A percentile compares a stretch with the other conserved stretches of the same genome.
These are phyloP conservation scores for Epichloe elymi DNA, from an alignment of 2,329 filamentous ascomycete genomes.

Conservation along the genomic window DNA sequence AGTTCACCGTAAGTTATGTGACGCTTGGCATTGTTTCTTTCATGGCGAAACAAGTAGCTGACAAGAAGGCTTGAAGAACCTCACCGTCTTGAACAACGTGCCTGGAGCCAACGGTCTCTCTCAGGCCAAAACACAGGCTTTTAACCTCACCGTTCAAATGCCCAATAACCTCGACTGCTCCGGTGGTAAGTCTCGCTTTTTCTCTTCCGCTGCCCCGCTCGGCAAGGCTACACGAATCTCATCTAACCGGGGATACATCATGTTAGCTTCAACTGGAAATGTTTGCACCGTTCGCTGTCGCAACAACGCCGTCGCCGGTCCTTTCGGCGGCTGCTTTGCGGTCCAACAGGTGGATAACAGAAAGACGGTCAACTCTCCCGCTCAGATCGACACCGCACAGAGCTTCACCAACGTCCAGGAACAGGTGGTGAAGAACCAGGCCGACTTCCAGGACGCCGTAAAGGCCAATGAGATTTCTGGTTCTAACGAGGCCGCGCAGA, in stretches of 20 bases:
- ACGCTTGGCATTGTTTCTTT: background rate
- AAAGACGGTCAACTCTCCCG: constrained; percentile 28
- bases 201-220: too few species aligned
- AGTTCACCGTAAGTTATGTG: constrained; percentile 3
- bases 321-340: constrained; percentile 45
- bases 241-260: too few species aligned
- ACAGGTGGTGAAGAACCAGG: constrained; percentile 37
- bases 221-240: too few species aligned
- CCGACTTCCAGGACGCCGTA: constrained; percentile 31
- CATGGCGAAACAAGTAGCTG: background rate
- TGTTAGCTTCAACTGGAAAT: constrained; percentile 38
- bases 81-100: constrained; percentile 45
- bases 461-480: constrained; percentile 30
- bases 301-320: constrained; percentile 42
- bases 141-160: constrained; percentile 42
- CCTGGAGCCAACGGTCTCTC: constrained; percentile 45
- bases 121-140: constrained; percentile 40
- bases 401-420: constrained; percentile 29
- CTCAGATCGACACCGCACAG: constrained; percentile 32
- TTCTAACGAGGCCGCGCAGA: constrained; percentile 13
- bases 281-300: constrained; percentile 46
- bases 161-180: constrained; percentile 34
- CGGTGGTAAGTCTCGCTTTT: constrained; percentile 27
- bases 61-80: constrained; percentile 11
- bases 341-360: constrained; percentile 38